These are phyloP conservation scores for Sporobolomyces roseus DNA, from an alignment of 768 basidiomycete genomes.

Conservation along the genomic window DNA sequence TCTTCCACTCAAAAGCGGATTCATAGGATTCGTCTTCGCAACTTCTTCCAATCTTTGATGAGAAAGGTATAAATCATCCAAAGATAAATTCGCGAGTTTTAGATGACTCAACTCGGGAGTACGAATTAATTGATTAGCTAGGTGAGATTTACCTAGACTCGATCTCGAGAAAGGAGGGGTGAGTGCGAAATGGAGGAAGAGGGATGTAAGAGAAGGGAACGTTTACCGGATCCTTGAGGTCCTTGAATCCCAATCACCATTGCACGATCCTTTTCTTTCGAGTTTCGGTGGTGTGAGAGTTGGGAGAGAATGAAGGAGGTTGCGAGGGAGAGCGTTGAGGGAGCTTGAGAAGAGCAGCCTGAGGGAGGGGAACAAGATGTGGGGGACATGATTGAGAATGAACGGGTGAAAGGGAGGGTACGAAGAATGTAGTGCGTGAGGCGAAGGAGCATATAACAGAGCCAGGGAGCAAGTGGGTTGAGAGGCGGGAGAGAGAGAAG, in stretches of 20 bases:
- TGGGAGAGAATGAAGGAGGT: slow-evolving; percentile 25
- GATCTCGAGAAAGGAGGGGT: not conserved
- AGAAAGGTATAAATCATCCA: slow-evolving; percentile 70
- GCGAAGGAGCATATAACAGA: too few relatives aligned
- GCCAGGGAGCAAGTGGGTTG: too few relatives aligned
- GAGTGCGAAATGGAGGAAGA: not conserved
- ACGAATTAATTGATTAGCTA: slow-evolving; percentile 60
- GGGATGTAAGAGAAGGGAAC: not conserved
- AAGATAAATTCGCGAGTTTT: slow-evolving; percentile 46
- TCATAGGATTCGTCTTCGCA: slow-evolving; percentile 58
- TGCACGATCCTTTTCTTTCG: slow-evolving; percentile 52
- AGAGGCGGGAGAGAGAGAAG: not conserved
- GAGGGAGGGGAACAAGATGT: not conserved
- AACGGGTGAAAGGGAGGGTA: too few relatives aligned
- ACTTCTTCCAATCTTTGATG: slow-evolving; percentile 61
- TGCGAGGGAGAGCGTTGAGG: slow-evolving; percentile 12
- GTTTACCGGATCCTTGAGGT: slow-evolving; percentile 73
- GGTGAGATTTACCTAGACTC: slow-evolving; percentile 66
- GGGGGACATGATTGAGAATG: not conserved
- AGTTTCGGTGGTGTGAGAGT: not conserved
- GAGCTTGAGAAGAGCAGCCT: not conserved
- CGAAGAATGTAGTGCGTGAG: too few relatives aligned
- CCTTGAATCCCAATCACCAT: slow-evolving; percentile 85
- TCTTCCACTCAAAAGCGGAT: slow-evolving; percentile 71
- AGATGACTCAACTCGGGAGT: slow-evolving; percentile 43